Conservation (phyloP, 805 yeast species). For the Cephaloascus fragrans region DNA sequence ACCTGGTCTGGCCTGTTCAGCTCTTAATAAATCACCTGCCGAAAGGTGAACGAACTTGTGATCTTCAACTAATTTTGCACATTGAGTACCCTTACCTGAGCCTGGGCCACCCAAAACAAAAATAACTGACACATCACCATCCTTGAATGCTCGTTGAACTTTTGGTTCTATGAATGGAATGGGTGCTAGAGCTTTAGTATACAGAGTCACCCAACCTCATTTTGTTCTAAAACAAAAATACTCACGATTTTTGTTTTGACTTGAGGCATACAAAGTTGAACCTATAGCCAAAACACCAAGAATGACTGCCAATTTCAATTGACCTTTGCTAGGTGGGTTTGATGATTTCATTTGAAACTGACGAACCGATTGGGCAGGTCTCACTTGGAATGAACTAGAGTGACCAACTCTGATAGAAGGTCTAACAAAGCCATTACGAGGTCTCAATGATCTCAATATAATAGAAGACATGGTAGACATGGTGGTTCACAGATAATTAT, state of each 20-base stretch:
- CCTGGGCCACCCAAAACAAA: constrained; percentile 98
- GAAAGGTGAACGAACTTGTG: constrained; percentile 79
- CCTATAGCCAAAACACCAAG: constrained; percentile 42
- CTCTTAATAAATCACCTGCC: constrained; percentile 95
- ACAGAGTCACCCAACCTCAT: too few relatives aligned
- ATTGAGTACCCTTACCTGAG: constrained; percentile 96
- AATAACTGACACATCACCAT: constrained; percentile 65
- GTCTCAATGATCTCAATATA: not conserved
- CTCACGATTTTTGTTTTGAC: constrained; percentile 25
- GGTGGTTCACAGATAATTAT: too few relatives aligned
- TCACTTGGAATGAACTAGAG: not conserved
- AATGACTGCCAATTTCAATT: constrained; percentile 3
- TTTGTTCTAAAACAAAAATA: not conserved
- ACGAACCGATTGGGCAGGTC: not conserved
- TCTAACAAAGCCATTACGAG: not conserved
- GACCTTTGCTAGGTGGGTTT: not conserved
- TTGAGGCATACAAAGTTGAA: constrained; percentile 31
- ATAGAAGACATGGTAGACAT: not conserved
- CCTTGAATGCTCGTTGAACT: constrained; percentile 38
- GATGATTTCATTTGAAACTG: constrained; percentile 1
- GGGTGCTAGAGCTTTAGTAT: constrained; percentile 24
- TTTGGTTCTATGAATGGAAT: constrained; percentile 32
- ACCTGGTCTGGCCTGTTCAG: constrained; percentile 77
- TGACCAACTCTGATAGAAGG: not conserved
- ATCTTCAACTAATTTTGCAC: constrained; percentile 73